Base-by-base conservation (phyloP, 192 early-diverging fungal species). In the Tieghemiomyces parasiticus region DNA sequence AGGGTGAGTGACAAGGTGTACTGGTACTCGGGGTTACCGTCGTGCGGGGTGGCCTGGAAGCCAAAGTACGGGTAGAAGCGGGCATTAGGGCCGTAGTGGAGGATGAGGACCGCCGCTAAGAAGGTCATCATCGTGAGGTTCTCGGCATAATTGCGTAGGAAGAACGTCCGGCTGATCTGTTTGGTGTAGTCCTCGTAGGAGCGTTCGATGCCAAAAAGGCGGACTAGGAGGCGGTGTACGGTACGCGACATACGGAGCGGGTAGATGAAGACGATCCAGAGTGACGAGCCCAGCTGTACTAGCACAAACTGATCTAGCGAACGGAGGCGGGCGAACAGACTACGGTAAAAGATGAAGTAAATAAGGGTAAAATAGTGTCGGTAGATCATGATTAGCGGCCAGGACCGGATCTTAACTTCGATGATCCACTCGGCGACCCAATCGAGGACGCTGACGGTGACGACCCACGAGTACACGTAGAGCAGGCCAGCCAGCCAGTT, bases 321-420 rank as follows among this genome's bases (percentile, higher is more conserved):
- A 58, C 84, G 79, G 35, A 88, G 67, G 1, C 84, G 75, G 22
- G 81, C 84, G 68, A 88, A 88, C 53, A 88, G 61, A 58, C 84
- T 88, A 49, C 86, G 76, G 67, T 88, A 86, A 63, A 88, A 88
- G 58, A 88, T 84, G 61, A 86, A 88, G 62, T 88, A 88, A 25
- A 84, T 82, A 77, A 85, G 84, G 64, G 83, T 86, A 54, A 84
- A 88, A 60, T 88, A 88, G 53, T 86, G 70, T 58, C 81, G 80
- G 65, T 84, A 88, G 32, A 81, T 75, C 51, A 78, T 83, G 48
- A 79, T 74, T 35, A 88, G 59, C 1, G 83, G 83, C 66, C 85
- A 81, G 1, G 81, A 85, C 10, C 77, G 72, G 22, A 88, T 75
- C 29, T 77, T 74, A 1, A 72, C 67, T 14, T 73, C 74, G 34